Base-by-base conservation (phyloP, 2,329 filamentous ascomycete species). In the Fusarium redolens region DNA sequence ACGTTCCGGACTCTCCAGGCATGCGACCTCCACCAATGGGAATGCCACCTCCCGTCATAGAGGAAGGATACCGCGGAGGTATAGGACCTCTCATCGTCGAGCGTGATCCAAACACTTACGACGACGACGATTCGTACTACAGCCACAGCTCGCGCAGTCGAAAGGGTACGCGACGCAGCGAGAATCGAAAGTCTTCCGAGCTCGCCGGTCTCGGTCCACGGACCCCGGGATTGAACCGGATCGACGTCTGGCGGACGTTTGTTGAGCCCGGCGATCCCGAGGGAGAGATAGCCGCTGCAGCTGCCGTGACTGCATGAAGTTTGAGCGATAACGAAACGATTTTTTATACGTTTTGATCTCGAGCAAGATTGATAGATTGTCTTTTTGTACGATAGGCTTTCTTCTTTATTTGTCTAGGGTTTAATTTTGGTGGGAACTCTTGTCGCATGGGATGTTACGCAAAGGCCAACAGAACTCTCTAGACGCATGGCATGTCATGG, bases 181-280 rank as follows among this genome's bases (percentile, higher is more conserved):
- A 76, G 41, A 68, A 75, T 44, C 81, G 83, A 37, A 82, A 76
- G 70, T 81, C 81, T 33, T 87, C 86, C 55, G 80, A 83, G 50
- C 78, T 87, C 76, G 86, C 86, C 31, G 86, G 86, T 7, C 81
- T 88, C 43, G 82, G 81, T 43, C 84, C 84, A 8, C 79, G 80
- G 33, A 84, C 83, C 2, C 80, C 83, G 38, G 86, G 86, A 14
- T 82, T 84, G 82, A 81, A 84, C 69, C 81, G 86, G 11, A 86
- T 88, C 22, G 80, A 79, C 47, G 84, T 87, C 63, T 88, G 86
- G 86, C 81, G 81, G 65, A 82, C 79, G 44, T 86, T 85, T 77
- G 84, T 88, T 20, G 82, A 83, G 68, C 83, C 82, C 11, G 86
- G 85, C 7, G 69, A 79, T 43, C 83, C 83, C 45, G 82, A 83